Conservation (phyloP, 2,329 filamentous ascomycete genomes). For the Magnaporthales sp. region DNA sequence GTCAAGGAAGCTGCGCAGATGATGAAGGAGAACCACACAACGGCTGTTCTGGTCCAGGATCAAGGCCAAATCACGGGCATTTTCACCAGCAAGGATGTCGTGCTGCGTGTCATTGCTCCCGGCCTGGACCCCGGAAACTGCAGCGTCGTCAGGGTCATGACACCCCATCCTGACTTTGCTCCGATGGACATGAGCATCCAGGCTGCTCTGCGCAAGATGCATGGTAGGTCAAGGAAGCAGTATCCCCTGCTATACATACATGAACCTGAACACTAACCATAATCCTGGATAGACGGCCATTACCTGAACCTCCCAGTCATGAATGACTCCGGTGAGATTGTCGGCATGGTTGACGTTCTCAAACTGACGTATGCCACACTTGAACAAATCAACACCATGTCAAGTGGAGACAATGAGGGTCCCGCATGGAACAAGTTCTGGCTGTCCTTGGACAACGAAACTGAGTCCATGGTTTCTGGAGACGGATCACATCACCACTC, state of each 20-base stretch:
- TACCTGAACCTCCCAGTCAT: constrained; percentile 98
- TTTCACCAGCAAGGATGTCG: constrained; percentile 98
- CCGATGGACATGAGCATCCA: constrained; percentile 99
- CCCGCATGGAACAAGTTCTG: constrained; percentile 99
- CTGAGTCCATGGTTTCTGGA: constrained; percentile 92
- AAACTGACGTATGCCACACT: constrained; percentile 97
- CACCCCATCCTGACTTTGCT: constrained; percentile 95
- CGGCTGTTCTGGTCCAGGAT: constrained; percentile 90
- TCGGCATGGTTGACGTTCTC: constrained; percentile 98
- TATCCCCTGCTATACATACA: too few species aligned
- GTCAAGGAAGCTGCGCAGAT: constrained; percentile 90
- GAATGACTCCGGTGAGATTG: constrained; percentile 94
- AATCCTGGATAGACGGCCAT: constrained; percentile 65
- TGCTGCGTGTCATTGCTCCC: constrained; percentile 93
- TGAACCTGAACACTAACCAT: not conserved
- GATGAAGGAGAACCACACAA: constrained; percentile 99
- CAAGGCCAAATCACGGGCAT: constrained; percentile 97
- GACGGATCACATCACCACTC: constrained; percentile 70
- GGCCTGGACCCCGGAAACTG: constrained; percentile 90
- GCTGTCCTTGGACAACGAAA: constrained; percentile 90
- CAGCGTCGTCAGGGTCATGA: constrained; percentile 98
- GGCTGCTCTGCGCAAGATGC: constrained; percentile 96
- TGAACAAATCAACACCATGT: constrained; percentile 96
- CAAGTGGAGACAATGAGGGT: constrained; percentile 77
- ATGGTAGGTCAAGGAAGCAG: constrained; percentile 53